Percentiles rank a stretch among this genome's conserved stretches.
These are phyloP conservation scores for Cryphonectria parasitica DNA, from an alignment of 2,329 filamentous ascomycete species.

Conservation along the genomic window DNA sequence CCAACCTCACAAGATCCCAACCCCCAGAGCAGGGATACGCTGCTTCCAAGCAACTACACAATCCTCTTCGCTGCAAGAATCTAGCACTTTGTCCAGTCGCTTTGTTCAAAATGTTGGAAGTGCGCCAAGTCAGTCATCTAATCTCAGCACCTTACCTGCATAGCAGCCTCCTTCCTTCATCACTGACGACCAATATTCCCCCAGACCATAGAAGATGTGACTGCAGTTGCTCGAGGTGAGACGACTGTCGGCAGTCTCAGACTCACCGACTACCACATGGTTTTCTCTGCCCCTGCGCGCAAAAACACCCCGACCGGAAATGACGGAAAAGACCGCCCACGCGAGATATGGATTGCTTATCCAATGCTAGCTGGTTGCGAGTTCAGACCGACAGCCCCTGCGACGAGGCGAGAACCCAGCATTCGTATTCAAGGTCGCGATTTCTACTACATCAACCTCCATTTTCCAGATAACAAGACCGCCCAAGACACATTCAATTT, in stretches of 20 bases:
- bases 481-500: slow-evolving; percentile 88
- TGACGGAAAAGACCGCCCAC: slow-evolving; percentile 34
- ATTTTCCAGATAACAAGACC: slow-evolving; percentile 73
- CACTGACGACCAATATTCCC: slow-evolving; percentile 17
- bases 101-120: slow-evolving; percentile 32
- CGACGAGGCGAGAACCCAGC: slow-evolving; percentile 73
- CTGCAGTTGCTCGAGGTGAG: slow-evolving; percentile 63
- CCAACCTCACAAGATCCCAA: slow-evolving; percentile 6
- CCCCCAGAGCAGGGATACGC: no score
- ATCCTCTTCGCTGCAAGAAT: background rate
- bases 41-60: background rate
- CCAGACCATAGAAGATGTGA: slow-evolving; percentile 60
- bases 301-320: slow-evolving; percentile 27
- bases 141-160: background rate
- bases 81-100: slow-evolving; percentile 17
- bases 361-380: slow-evolving; percentile 85
- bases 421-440: slow-evolving; percentile 90
- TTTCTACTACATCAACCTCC: slow-evolving; percentile 92
- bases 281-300: slow-evolving; percentile 52
- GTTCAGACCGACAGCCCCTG: slow-evolving; percentile 72
- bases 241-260: slow-evolving; percentile 61
- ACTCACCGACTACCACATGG: slow-evolving; percentile 65
- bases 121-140: slow-evolving; percentile 31
- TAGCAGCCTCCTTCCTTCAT: background rate
- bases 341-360: slow-evolving; percentile 92